Percentiles rank a stretch among this genome's conserved stretches.
Conservation (phyloP, 805 yeast species). For the Candida easanensis region DNA sequence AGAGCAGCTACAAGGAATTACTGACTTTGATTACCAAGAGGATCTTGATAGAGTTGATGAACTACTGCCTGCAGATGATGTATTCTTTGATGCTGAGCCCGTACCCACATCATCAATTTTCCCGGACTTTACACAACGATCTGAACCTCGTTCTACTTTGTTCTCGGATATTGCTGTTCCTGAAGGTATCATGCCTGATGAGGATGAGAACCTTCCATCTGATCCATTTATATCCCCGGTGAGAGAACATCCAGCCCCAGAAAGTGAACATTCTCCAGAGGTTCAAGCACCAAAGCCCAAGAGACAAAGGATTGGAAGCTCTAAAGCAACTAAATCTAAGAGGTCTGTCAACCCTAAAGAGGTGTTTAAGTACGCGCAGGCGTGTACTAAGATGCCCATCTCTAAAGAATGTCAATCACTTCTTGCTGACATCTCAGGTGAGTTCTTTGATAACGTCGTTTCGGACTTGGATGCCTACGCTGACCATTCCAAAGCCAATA, state of each 20-base stretch:
- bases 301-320: background rate
- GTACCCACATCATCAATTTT: conserved; percentile 3
- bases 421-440: conserved; percentile 25
- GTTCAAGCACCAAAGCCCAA: background rate
- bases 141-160: conserved; percentile 2
- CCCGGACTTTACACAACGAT: conserved; percentile 4
- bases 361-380: conserved; percentile 10
- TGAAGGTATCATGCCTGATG: conserved; percentile 25
- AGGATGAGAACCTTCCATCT: conserved; percentile 3
- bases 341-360: conserved; percentile 7
- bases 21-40: no score
- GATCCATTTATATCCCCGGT: conserved; percentile 12
- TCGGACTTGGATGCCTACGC: conserved; percentile 32
- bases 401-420: conserved; percentile 23
- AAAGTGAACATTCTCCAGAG: background rate
- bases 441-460: conserved; percentile 28
- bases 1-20: no score
- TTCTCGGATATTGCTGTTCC: conserved; percentile 28
- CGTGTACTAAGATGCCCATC: conserved; percentile 12
- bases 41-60: background rate
- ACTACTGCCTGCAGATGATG: background rate
- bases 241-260: background rate
- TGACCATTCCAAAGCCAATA: conserved; percentile 28
- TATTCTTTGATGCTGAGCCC: background rate
- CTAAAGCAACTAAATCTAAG: background rate